Percentiles rank a stretch among this genome's conserved stretches.
phyloP scores from a whole-genome alignment of 768 basidiomycete species.

The Russula olivacea region DNA sequence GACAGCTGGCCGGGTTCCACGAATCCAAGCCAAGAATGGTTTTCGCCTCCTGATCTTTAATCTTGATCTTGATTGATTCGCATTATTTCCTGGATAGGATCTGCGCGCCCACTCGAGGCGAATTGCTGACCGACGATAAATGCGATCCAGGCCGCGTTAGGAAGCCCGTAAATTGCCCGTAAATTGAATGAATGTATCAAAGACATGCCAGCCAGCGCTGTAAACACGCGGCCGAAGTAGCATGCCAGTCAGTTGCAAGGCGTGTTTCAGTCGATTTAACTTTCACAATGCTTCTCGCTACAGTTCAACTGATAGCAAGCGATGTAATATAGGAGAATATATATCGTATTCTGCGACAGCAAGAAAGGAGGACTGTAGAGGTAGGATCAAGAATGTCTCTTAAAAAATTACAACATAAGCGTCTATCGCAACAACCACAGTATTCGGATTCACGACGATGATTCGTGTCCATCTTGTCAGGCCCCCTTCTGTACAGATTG shows the following conservation, averaged over 20 bases:
- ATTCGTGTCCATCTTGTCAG: conserved; percentile 1
- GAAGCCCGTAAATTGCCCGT: conserved; percentile 2
- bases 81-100: conserved; percentile 18
- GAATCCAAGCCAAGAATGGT: background rate
- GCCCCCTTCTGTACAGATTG: conserved; percentile 11
- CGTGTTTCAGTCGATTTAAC: background rate
- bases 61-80: conserved; percentile 18
- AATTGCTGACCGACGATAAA: conserved; percentile 18
- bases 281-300: background rate
- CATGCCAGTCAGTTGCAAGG: background rate
- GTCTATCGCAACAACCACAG: conserved; percentile 15
- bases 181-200: background rate
- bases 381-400: conserved; percentile 10
- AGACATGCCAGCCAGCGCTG: background rate
- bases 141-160: background rate
- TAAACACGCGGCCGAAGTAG: conserved; percentile 1
- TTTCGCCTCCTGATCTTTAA: background rate
- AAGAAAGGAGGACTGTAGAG: conserved; percentile 3
- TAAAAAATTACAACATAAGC: conserved; percentile 7
- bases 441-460: background rate
- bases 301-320: conserved; percentile 12
- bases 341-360: conserved; percentile 12
- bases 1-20: background rate
- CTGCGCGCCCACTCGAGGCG: conserved; percentile 9
- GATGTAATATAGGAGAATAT: conserved; percentile 11